Evolutionary conservation across 2,329 filamentous ascomycete genomes (phyloP).

Genomic region (Cytospora paraplurivora): DNA sequence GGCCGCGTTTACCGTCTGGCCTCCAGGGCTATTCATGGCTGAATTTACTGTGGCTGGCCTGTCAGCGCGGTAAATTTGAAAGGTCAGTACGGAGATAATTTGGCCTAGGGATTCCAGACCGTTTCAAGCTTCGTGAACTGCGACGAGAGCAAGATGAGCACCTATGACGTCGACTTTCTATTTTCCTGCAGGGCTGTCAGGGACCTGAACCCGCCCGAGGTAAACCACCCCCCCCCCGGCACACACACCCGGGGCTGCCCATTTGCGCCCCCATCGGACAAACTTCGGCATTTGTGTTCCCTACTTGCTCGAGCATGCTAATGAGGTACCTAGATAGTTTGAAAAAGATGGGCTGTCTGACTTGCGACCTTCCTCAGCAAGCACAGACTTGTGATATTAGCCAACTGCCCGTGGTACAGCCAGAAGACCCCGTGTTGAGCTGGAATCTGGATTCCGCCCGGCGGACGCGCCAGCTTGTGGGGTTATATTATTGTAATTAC

Average conservation of each 20-base stretch:
- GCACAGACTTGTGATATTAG: not conserved
- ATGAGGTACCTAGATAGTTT: not conserved
- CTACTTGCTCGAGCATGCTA: not conserved
- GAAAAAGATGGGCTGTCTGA: not conserved
- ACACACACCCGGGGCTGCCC: not conserved
- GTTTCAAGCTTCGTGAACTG: not conserved
- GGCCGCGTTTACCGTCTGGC: not conserved
- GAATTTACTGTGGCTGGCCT: conserved; percentile 12
- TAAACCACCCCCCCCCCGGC: not conserved
- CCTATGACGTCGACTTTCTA: not conserved
- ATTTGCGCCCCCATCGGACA: not conserved
- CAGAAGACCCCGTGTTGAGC: conserved; percentile 11
- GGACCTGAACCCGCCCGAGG: not conserved
- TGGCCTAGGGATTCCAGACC: not conserved
- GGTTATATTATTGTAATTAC: conserved; percentile 1
- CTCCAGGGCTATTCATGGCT: not conserved
- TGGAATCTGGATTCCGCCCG: conserved; percentile 19
- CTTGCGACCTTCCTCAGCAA: not conserved
- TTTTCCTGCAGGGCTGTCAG: not conserved
- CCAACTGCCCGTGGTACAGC: not conserved
- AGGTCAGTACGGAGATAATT: not conserved
- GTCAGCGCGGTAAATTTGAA: not conserved
- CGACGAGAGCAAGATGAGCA: not conserved
- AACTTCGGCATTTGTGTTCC: not conserved
- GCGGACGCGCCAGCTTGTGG: conserved; percentile 17